Base-by-base conservation (phyloP, 345 rosid species). In the Linum tenue region DNA sequence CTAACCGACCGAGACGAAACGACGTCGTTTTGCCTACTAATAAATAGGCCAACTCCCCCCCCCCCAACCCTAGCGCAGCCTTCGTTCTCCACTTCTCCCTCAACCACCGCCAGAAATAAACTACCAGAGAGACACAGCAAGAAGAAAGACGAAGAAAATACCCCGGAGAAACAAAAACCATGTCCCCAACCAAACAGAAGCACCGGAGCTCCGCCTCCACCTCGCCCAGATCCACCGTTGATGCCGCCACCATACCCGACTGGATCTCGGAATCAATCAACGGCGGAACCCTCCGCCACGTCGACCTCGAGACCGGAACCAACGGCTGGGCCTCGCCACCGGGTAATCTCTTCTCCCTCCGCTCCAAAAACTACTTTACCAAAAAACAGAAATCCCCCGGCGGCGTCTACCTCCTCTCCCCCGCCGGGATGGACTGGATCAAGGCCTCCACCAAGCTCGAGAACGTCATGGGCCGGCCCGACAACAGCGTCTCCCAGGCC, bases 291-390 rank as follows among this genome's bases (percentile, higher is more conserved):
- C 79, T 92, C 56, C 87, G 74, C 40, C 91, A 65, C 39, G 95
- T 92, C 12, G 89, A 92, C 78, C 89, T 87, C 40, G 77, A 89
- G 39, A 62, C 76, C 7, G 97, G 98, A 4, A 65, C 67, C 48
- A 81, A 92, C 69, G 98, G 98, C 55, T 92, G 96, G 98, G 91
- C 98, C 15, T 86, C 98, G 5, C 97, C 98, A 7, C 95, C 97
- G 4, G 95, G 96, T 12, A 78, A 86, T 14, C 75, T 86, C 3
- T 92, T 92, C 84, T 73, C 76, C 56, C 85, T 92, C 70, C 95
- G 98, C 51, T 81, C 95, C 43, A 48, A 60, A 35, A 73, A 74
- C 51, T 92, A 83, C 72, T 72, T 92, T 10, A 65, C 81, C 9
- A 85, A 70, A 59, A 76, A 86, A 36, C 86, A 75, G 11, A 89